Conservation (phyloP, 225 moss, liverwort and hornwort species). For the Sphagnum tenellum region DNA sequence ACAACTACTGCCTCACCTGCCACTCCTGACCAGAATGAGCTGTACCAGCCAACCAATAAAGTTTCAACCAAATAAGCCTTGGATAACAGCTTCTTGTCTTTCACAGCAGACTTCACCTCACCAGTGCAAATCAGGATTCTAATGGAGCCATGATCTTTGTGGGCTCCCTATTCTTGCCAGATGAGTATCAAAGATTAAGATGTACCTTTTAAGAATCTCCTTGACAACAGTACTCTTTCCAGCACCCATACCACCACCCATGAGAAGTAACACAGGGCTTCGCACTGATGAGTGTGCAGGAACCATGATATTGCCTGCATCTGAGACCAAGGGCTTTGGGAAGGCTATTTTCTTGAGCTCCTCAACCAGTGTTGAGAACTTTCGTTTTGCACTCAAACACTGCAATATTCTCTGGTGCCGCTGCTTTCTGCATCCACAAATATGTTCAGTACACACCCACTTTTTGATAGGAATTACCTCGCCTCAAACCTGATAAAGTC, state of each 20-base stretch:
- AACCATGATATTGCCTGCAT: constrained; percentile 51
- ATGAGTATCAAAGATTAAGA: background rate
- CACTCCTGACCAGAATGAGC: constrained; percentile 87
- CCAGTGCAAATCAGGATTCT: too few relatives aligned
- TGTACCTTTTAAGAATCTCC: constrained; percentile 69
- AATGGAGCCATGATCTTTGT: too few relatives aligned
- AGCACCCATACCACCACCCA: constrained; percentile 94
- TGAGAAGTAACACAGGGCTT: constrained; percentile 71
- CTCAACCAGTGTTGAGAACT: constrained; percentile 57
- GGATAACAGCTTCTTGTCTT: too few relatives aligned
- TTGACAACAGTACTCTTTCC: constrained; percentile 90
- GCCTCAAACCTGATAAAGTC: too few relatives aligned
- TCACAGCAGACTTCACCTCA: too few relatives aligned
- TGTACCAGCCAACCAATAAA: constrained; percentile 12
- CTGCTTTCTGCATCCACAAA: constrained; percentile 38
- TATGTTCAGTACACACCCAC: too few relatives aligned
- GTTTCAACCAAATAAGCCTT: too few relatives aligned
- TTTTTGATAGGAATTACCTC: too few relatives aligned
- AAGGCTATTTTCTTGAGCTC: constrained; percentile 58
- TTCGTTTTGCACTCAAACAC: constrained; percentile 49
- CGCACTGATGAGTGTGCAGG: constrained; percentile 56
- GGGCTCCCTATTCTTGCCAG: too few relatives aligned
- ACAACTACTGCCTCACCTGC: constrained; percentile 77
- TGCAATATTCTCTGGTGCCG: constrained; percentile 49
- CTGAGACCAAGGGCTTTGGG: constrained; percentile 28